Conservation (phyloP, 495 filamentous ascomycete species). For the Tetracladium setigerum region DNA sequence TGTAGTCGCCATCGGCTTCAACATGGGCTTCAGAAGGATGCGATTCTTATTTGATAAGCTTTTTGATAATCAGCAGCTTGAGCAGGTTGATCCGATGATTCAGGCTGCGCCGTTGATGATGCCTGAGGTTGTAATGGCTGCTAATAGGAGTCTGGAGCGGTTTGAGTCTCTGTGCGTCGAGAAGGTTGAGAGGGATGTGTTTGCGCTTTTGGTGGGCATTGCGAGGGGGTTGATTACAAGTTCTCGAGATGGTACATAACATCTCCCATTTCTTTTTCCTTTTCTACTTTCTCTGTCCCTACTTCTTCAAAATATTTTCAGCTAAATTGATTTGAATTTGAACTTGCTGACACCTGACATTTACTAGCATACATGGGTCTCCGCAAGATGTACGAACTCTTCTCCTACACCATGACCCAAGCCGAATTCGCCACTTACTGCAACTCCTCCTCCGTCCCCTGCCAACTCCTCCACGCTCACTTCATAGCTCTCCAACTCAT, state of each 20-base stretch:
- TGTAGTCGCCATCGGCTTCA: conserved; percentile 42
- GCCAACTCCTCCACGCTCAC: conserved; percentile 47
- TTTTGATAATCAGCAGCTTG: conserved; percentile 23
- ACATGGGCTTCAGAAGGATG: conserved; percentile 35
- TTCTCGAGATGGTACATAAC: conserved; percentile 19
- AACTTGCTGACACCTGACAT: not conserved
- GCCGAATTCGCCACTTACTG: conserved; percentile 45
- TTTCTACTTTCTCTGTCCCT: not conserved
- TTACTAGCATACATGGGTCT: conserved; percentile 24
- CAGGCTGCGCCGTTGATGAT: conserved; percentile 26
- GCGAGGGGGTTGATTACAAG: conserved; percentile 21
- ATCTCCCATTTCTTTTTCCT: not conserved
- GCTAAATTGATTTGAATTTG: not conserved
- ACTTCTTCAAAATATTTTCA: no score
- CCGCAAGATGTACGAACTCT: conserved; percentile 27
- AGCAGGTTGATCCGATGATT: conserved; percentile 28
- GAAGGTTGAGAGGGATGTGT: conserved; percentile 16
- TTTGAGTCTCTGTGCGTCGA: conserved; percentile 26
- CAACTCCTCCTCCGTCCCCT: conserved; percentile 38
- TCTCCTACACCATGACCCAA: conserved; percentile 32
- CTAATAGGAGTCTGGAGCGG: conserved; percentile 26
- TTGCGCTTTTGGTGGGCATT: conserved; percentile 10
- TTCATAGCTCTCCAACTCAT: conserved; percentile 51
- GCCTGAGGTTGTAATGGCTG: conserved; percentile 27
- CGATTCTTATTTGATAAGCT: conserved; percentile 41